Evolutionary conservation across 2,329 filamentous ascomycete genomes (phyloP).

Genomic region (Xylariales sp.): DNA sequence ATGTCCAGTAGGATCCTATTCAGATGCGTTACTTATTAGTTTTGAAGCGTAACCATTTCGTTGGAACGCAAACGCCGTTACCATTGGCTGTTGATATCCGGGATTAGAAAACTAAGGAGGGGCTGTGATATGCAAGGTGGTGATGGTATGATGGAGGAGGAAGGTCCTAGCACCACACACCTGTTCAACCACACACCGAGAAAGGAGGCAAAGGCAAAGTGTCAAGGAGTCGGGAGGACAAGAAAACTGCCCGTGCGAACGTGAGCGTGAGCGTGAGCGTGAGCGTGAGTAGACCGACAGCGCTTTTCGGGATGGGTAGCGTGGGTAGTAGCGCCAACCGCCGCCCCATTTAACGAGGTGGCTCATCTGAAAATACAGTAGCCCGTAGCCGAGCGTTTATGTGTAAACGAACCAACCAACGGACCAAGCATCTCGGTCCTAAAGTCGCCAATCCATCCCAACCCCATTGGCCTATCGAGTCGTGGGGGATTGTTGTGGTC

Average conservation of each 20-base stretch:
- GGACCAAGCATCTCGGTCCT: constrained; percentile 1
- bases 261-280: constrained; percentile 11
- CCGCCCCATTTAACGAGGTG: constrained; percentile 19
- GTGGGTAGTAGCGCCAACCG: constrained; percentile 26
- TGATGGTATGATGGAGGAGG: constrained; percentile 35
- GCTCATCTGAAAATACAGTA: constrained; percentile 23
- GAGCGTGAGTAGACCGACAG: too few species aligned
- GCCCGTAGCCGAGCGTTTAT: constrained; percentile 35
- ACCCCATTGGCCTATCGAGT: constrained; percentile 26
- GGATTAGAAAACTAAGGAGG: constrained; percentile 37
- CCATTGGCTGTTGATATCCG: constrained; percentile 28
- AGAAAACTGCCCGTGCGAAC: constrained; percentile 37
- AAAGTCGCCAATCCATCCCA: constrained; percentile 4
- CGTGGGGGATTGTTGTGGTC: constrained; percentile 25
- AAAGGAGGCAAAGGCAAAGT: background rate
- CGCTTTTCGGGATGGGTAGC: too few species aligned
- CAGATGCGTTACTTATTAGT: constrained; percentile 37
- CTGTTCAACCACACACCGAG: constrained; percentile 7
- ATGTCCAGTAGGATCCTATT: constrained; percentile 34
- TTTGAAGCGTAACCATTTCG: constrained; percentile 40
- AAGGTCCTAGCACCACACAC: constrained; percentile 17
- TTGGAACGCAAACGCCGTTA: constrained; percentile 40
- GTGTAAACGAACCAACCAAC: constrained; percentile 27
- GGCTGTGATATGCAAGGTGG: constrained; percentile 42
- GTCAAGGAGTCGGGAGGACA: constrained; percentile 30